A percentile compares a stretch with the other conserved stretches of the same genome.
Conservation (phyloP, 2,329 filamentous ascomycete species). For the Sporothrix euskadiensis region DNA sequence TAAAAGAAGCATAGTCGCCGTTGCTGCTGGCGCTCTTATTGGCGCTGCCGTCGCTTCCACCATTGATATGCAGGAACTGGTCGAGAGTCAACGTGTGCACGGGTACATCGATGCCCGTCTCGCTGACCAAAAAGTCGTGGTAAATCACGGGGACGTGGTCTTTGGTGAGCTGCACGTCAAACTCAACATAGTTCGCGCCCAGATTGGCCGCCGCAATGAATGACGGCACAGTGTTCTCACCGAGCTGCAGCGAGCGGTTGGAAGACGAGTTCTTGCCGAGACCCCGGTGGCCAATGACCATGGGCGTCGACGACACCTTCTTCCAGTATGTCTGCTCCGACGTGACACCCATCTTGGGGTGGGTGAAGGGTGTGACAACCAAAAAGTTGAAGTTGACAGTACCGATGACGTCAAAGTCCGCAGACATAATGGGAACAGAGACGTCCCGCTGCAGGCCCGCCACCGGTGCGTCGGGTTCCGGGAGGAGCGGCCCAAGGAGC, state of each 20-base stretch:
- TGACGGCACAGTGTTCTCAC: conserved; percentile 92
- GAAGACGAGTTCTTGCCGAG: conserved; percentile 86
- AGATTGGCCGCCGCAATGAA: conserved; percentile 96
- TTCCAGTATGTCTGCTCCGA: conserved; percentile 96
- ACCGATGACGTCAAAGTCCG: conserved; percentile 85
- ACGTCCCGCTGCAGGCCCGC: conserved; percentile 91
- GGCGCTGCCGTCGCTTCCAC: conserved; percentile 37
- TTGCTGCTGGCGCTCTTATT: conserved; percentile 33
- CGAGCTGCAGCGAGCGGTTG: conserved; percentile 85
- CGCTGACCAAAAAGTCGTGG: conserved; percentile 95
- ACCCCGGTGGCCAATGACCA: conserved; percentile 72
- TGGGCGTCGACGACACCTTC: conserved; percentile 75
- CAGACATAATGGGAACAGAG: conserved; percentile 85
- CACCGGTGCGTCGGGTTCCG: conserved; percentile 77
- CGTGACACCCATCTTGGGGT: conserved; percentile 90
- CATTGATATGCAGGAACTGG: conserved; percentile 88
- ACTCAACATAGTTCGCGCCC: conserved; percentile 73
- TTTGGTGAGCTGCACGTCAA: conserved; percentile 97
- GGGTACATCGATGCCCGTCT: conserved; percentile 94
- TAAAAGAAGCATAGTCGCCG: conserved; percentile 23
- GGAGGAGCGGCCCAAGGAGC: conserved; percentile 80
- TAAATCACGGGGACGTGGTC: conserved; percentile 98
- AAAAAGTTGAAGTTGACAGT: conserved; percentile 96
- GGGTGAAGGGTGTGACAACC: conserved; percentile 89
- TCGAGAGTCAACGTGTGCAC: conserved; percentile 94